Evolutionary conservation across 1,139 yeast species (phyloP).

Genomic region (Yamadazyma diospyri): DNA sequence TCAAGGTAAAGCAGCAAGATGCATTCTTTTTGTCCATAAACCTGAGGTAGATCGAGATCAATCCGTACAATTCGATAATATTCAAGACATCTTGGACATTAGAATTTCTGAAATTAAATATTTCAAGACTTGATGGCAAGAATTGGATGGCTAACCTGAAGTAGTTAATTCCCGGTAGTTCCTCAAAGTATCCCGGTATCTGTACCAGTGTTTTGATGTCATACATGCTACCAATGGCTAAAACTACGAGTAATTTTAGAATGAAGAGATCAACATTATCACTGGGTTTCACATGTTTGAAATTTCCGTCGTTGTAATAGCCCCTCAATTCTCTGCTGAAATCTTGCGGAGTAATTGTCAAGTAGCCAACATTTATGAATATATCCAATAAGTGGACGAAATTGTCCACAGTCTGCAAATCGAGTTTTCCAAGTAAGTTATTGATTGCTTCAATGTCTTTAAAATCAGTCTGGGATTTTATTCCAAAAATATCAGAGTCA

Average conservation of each 20-base stretch:
- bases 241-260: slow-evolving; percentile 20
- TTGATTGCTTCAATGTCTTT: slow-evolving; percentile 5
- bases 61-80: slow-evolving; percentile 24
- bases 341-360: slow-evolving; percentile 21
- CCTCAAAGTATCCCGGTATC: slow-evolving; percentile 1
- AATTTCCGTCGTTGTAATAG: slow-evolving; percentile 16
- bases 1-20: slow-evolving; percentile 21
- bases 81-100: slow-evolving; percentile 17
- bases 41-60: slow-evolving; percentile 23
- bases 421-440: slow-evolving; percentile 5
- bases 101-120: slow-evolving; percentile 13
- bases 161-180: slow-evolving; percentile 22
- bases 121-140: slow-evolving; percentile 20
- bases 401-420: slow-evolving; percentile 1
- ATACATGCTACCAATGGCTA: slow-evolving; percentile 25
- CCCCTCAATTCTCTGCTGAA: slow-evolving; percentile 14
- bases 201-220: slow-evolving; percentile 12
- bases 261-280: slow-evolving; percentile 16
- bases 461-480: slow-evolving; percentile 1
- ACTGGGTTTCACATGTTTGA: slow-evolving; percentile 3
- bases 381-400: slow-evolving; percentile 1
- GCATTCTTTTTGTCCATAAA: slow-evolving; percentile 27
- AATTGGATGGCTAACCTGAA: slow-evolving; percentile 20
- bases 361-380: slow-evolving; percentile 25
- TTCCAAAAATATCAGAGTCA: slow-evolving; percentile 15